These are phyloP conservation scores for Coemansia sp. DNA, from an alignment of 192 early-diverging fungal species.

Conservation along the genomic window DNA sequence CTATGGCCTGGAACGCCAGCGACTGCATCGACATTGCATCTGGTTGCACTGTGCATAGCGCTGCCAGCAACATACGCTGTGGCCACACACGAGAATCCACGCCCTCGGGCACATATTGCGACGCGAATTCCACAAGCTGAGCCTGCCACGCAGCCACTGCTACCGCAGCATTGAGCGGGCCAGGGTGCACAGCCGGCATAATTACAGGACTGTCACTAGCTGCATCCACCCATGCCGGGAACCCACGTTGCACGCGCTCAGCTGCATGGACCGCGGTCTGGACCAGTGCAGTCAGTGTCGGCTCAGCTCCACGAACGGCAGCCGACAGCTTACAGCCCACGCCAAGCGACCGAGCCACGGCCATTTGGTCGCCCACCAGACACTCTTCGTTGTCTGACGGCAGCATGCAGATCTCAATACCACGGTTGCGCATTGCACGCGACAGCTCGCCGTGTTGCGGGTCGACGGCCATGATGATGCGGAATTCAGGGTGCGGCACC, in stretches of 20 bases:
- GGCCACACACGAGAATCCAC: background rate
- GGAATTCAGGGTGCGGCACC: slow-evolving; percentile 83
- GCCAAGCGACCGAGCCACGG: slow-evolving; percentile 18
- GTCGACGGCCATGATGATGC: slow-evolving; percentile 95
- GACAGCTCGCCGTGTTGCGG: slow-evolving; percentile 91
- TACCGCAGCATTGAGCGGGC: slow-evolving; percentile 13
- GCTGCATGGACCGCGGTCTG: slow-evolving; percentile 35
- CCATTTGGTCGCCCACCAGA: slow-evolving; percentile 10
- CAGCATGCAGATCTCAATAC: slow-evolving; percentile 78
- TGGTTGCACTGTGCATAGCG: slow-evolving; percentile 22
- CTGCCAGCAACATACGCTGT: slow-evolving; percentile 31
- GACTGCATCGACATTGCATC: background rate
- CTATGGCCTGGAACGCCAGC: slow-evolving; percentile 6
- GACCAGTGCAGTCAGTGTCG: slow-evolving; percentile 19
- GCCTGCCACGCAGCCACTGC: slow-evolving; percentile 37
- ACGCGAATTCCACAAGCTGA: background rate
- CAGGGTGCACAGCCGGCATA: slow-evolving; percentile 10
- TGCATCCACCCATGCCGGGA: background rate
- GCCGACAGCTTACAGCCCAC: slow-evolving; percentile 10
- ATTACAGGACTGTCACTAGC: background rate
- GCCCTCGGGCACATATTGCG: background rate
- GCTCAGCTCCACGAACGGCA: background rate
- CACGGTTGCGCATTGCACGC: slow-evolving; percentile 96
- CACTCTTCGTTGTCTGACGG: slow-evolving; percentile 9
- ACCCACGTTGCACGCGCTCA: slow-evolving; percentile 46